Evolutionary conservation across 2,329 filamentous ascomycete species (phyloP), one percentile per base, ranked within the genome.

Genomic region (Plectosphaerella sp.): DNA sequence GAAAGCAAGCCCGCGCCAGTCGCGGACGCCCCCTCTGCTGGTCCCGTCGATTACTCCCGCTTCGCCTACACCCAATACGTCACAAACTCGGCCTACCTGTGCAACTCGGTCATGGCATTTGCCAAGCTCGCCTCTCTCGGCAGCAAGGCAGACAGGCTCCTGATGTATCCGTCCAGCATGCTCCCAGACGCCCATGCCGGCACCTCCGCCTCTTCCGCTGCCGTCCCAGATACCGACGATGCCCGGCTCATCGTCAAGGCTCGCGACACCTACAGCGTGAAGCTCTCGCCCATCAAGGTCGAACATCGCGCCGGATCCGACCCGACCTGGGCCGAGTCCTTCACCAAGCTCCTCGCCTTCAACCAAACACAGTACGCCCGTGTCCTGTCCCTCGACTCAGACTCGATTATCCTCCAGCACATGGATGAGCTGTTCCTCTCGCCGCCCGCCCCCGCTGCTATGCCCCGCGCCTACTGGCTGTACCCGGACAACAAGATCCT

Each of bases 371-470:
- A 82, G 58, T 88, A 87, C 50, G 54, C 62, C 12, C 65, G 79
- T 1, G 67, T 75, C 7, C 57, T 69, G 15, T 79, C 83, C 52
- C 62, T 73, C 15, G 71, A 88, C 66, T 84, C 82, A 25, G 84
- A 88, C 62, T 73, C 80, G 25, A 80, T 77, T 2, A 67, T 88
- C 9, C 73, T 86, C 10, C 70, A 82, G 54, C 69, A 74, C 37
- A 76, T 88, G 71, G 86, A 89, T 63, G 84, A 89, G 59, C 76
- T 89, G 2, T 89, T 89, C 70, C 76, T 86, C 43, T 72, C 86
- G 8, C 86, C 86, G 0, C 64, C 71, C 2, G 74, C 78, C 7
- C 71, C 77, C 2, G 76, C 85, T 16, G 84, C 84, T 11, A 84
- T 89, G 79, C 83, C 86, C 3, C 79, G 83, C 20, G 86, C 85